phyloP scores from a whole-genome alignment of 306 rosid species.

The Corylus avellana region DNA sequence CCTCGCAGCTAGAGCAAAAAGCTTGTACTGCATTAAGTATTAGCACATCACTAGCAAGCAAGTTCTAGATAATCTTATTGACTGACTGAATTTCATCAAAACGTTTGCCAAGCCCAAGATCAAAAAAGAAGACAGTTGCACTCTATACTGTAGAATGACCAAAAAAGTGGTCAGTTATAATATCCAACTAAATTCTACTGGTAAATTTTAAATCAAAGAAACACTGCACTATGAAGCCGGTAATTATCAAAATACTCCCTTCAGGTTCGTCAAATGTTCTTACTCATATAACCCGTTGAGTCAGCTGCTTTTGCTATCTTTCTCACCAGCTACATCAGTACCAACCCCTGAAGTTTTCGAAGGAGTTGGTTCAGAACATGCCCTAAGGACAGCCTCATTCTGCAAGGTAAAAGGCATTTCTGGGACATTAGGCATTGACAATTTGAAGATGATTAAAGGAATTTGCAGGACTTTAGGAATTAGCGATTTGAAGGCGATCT shows the following conservation, averaged over 20 bases:
- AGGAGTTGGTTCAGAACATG: slow-evolving; percentile 68
- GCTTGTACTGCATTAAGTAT: too few relatives aligned
- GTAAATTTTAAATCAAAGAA: slow-evolving; percentile 6
- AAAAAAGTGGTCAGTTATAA: slow-evolving; percentile 14
- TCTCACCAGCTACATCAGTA: slow-evolving; percentile 29
- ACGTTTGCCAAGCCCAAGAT: not conserved
- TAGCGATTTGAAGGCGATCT: not conserved
- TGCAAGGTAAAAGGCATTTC: slow-evolving; percentile 22
- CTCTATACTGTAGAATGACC: slow-evolving; percentile 5
- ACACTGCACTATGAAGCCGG: slow-evolving; percentile 2
- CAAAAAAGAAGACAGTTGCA: not conserved
- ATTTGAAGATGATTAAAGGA: not conserved
- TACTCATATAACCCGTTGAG: slow-evolving; percentile 18
- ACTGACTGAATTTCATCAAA: not conserved
- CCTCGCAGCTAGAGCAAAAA: too few relatives aligned
- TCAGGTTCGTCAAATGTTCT: slow-evolving; percentile 26
- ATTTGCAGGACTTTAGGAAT: not conserved
- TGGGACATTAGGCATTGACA: slow-evolving; percentile 17
- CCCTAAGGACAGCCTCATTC: slow-evolving; percentile 92
- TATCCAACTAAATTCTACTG: slow-evolving; percentile 3
- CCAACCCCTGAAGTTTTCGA: slow-evolving; percentile 39
- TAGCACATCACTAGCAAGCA: not conserved
- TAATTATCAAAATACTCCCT: slow-evolving; percentile 12
- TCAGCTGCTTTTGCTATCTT: slow-evolving; percentile 24
- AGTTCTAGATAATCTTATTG: slow-evolving; percentile 9